Percentiles rank a stretch among this genome's conserved stretches.
Conservation (phyloP, 2,329 filamentous ascomycete species). For the Aspergillus novoparasiticus region DNA sequence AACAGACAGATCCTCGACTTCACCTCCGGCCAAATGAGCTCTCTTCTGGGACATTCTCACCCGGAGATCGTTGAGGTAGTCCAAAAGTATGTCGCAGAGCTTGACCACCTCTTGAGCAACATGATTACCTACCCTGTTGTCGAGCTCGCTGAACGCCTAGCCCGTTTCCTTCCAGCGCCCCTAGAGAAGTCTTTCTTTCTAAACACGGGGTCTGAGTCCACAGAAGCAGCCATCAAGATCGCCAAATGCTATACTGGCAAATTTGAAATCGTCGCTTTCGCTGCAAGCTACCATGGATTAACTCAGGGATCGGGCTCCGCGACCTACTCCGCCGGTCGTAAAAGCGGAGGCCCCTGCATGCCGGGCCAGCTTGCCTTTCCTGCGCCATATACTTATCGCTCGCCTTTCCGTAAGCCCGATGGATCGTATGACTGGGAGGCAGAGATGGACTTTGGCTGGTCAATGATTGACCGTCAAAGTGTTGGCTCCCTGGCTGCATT, state of each 20-base stretch:
- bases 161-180: constrained; percentile 47
- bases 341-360: constrained; percentile 38
- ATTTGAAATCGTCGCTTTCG: constrained; percentile 65
- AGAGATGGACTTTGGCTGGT: constrained; percentile 65
- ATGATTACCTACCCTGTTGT: constrained; percentile 63
- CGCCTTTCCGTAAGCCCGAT: constrained; percentile 60
- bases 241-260: constrained; percentile 67
- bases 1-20: constrained; percentile 57
- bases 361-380: constrained; percentile 62
- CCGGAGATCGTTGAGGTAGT: constrained; percentile 61
- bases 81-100: constrained; percentile 49
- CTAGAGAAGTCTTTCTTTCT: constrained; percentile 62
- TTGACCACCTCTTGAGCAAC: constrained; percentile 62
- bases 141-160: constrained; percentile 55
- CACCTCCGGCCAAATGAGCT: constrained; percentile 65
- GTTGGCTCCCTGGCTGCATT: constrained; percentile 65
- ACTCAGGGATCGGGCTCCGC: constrained; percentile 57
- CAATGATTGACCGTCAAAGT: constrained; percentile 61
- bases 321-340: constrained; percentile 37
- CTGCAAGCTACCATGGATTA: constrained; percentile 64
- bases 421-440: constrained; percentile 67
- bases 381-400: constrained; percentile 63
- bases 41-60: constrained; percentile 60
- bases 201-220: constrained; percentile 59
- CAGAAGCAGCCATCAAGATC: constrained; percentile 66